A percentile compares a stretch with the other conserved stretches of the same genome.
Conservation (phyloP, 495 filamentous ascomycete genomes). For the Astrothelium subdiscretum region DNA sequence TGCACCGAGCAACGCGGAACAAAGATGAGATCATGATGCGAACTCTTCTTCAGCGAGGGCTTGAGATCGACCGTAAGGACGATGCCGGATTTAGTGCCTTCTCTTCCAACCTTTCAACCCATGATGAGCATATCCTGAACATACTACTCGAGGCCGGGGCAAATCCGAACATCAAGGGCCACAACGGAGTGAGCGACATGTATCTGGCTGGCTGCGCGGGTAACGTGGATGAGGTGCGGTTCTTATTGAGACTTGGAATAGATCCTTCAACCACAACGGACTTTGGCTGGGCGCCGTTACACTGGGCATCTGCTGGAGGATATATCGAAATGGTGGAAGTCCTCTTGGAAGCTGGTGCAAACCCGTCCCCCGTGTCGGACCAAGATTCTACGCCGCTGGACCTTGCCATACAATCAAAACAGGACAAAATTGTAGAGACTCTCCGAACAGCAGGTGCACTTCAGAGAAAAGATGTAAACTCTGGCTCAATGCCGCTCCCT, state of each 20-base stretch:
- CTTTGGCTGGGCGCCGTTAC: conserved; percentile 11
- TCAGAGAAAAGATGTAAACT: too few species aligned
- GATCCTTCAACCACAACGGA: conserved; percentile 12
- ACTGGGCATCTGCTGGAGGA: conserved; percentile 9
- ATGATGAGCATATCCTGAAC: conserved; percentile 6
- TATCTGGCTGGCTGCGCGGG: conserved; percentile 12
- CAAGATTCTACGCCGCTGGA: conserved; percentile 5
- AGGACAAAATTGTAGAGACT: too few species aligned
- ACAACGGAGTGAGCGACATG: conserved; percentile 8
- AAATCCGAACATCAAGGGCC: conserved; percentile 11
- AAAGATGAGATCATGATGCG: conserved; percentile 5
- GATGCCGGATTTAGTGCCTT: conserved; percentile 16
- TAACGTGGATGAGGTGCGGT: conserved; percentile 3
- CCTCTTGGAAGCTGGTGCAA: conserved; percentile 15
- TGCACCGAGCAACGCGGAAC: conserved; percentile 13
- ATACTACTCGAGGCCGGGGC: conserved; percentile 14
- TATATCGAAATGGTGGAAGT: conserved; percentile 10
- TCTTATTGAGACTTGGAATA: conserved; percentile 8
- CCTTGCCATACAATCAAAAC: background rate
- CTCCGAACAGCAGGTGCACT: too few species aligned
- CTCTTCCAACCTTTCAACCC: conserved; percentile 10
- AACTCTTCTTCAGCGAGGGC: conserved; percentile 9
- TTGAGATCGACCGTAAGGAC: conserved; percentile 6
- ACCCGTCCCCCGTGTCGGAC: conserved; percentile 11
- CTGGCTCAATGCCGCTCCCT: too few species aligned